Evolutionary conservation across 2,329 filamentous ascomycete genomes (phyloP), one percentile per base, ranked within the genome.

Genomic region (Colletotrichum trifolii): DNA sequence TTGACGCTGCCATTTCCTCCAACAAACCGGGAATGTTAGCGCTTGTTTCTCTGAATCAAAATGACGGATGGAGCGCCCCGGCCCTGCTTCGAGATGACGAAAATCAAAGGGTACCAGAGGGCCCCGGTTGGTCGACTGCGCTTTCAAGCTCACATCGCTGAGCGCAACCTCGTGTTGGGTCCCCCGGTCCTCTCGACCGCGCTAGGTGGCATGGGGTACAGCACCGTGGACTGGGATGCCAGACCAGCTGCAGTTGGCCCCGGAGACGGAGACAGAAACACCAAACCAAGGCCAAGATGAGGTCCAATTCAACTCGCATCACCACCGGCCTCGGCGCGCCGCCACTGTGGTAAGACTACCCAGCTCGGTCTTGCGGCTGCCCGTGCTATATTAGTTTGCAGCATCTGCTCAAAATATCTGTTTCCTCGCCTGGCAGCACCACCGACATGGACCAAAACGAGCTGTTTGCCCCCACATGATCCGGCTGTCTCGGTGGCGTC

Each of bases 111-210:
- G 52, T 42, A 40, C 36, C 58, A 62, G 40, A 56, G 52, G 62
- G 38, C 15, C 46, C 46, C 39, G 33, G 52, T 43, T 43, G 17
- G 62, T 48, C 46, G 38, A 49, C 50, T 39, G 42, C 61, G 34
- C 50, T 52, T 53, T 46, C 39, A 45, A 60, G 38, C 59, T 46
- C 25, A 25, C 25, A 25, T 25, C 48, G 40, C 46, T 46, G 38
- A 43, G n/a, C 45, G 54, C 43, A 64, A 66, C 64, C 59, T 66
- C 64, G 64, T 66, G 64, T 66, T 61, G 49, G 52, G 38, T 13
- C 42, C 59, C 53, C 60, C 34, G 43, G 60, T 54, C 60, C 15
- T 36, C 48, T 49, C 42, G 8, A 43, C 50, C 36, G 54, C 43
- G 64, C 54, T 36, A 55, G 59, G 38, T 33, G 36, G 46, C 60